Evolutionary conservation across 176 grass and related monocot species (phyloP).

Genomic region (Pontederia crassipes): DNA sequence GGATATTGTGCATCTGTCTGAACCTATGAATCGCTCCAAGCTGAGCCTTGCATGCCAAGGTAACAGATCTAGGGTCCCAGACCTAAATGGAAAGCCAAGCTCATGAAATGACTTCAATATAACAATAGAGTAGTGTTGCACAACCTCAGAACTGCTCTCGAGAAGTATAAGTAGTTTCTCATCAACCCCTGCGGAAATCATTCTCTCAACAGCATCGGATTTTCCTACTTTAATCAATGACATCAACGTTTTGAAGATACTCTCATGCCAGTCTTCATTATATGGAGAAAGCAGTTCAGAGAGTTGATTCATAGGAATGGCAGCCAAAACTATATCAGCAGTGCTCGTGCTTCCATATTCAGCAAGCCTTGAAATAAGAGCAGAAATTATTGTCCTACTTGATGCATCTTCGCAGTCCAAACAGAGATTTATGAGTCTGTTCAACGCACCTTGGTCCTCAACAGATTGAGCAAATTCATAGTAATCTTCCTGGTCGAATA

Average conservation of each 20-base stretch:
- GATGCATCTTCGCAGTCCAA: conserved; percentile 34
- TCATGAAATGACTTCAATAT: conserved; percentile 59
- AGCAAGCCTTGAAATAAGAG: conserved; percentile 49
- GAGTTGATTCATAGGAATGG: conserved; percentile 52
- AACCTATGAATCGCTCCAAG: conserved; percentile 63
- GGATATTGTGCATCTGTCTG: conserved; percentile 25
- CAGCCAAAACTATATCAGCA: conserved; percentile 48
- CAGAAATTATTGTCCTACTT: conserved; percentile 31
- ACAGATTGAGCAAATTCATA: conserved; percentile 38
- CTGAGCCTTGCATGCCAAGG: conserved; percentile 63
- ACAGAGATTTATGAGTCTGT: conserved; percentile 43
- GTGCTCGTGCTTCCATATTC: conserved; percentile 31
- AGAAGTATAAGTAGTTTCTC: conserved; percentile 67
- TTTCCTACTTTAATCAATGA: conserved; percentile 52
- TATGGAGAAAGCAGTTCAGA: conserved; percentile 48
- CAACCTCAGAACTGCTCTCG: conserved; percentile 44
- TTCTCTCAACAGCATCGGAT: conserved; percentile 42
- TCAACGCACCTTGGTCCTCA: conserved; percentile 43
- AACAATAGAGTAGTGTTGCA: conserved; percentile 54
- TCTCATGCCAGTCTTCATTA: conserved; percentile 53
- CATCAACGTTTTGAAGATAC: conserved; percentile 43
- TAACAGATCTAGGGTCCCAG: conserved; percentile 45
- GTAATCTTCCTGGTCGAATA: conserved; percentile 43
- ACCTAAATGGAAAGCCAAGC: conserved; percentile 42
- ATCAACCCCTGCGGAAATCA: conserved; percentile 54